These are phyloP conservation scores for Pseudonitzschia delicatissima DNA, from an alignment of 108 stramenopile species.

Conservation along the genomic window DNA sequence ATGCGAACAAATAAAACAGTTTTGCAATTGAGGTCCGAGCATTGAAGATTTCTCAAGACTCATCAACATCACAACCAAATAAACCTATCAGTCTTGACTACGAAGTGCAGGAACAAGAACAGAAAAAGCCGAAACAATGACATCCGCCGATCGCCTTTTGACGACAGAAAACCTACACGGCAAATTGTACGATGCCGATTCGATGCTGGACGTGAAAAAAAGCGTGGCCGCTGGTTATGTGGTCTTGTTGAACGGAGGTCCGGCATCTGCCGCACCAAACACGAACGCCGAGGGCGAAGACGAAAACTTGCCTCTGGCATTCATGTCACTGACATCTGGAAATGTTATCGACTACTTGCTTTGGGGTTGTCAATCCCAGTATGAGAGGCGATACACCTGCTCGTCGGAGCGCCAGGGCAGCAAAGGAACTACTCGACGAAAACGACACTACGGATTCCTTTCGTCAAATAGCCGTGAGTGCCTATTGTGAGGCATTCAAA, in stretches of 20 bases:
- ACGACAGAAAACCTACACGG: conserved; percentile 3
- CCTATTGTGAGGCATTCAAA: conserved; percentile 37
- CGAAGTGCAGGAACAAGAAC: no score
- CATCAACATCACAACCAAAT: no score
- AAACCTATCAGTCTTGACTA: no score
- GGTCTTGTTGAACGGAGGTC: conserved; percentile 23
- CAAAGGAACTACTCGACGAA: conserved; percentile 35
- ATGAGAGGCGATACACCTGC: conserved; percentile 23
- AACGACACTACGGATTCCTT: conserved; percentile 29
- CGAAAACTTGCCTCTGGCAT: conserved; percentile 25
- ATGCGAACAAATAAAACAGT: no score
- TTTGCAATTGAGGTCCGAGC: no score
- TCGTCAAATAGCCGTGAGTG: conserved; percentile 33
- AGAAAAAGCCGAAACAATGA: no score
- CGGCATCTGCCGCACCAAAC: neutral
- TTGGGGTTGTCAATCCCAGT: conserved; percentile 34
- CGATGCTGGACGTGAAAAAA: conserved; percentile 25
- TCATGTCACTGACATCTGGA: conserved; percentile 54
- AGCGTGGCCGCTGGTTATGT: conserved; percentile 36
- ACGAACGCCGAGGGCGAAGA: conserved; percentile 14
- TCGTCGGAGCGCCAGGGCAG: conserved; percentile 15
- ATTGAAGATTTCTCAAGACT: no score
- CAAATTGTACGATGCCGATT: conserved; percentile 40
- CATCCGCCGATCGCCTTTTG: conserved; percentile 17
- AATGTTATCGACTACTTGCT: conserved; percentile 64